A percentile compares a stretch with the other conserved stretches of the same genome.
These are phyloP conservation scores for Aciculosporium take DNA, from an alignment of 2,329 filamentous ascomycete genomes.

Conservation along the genomic window DNA sequence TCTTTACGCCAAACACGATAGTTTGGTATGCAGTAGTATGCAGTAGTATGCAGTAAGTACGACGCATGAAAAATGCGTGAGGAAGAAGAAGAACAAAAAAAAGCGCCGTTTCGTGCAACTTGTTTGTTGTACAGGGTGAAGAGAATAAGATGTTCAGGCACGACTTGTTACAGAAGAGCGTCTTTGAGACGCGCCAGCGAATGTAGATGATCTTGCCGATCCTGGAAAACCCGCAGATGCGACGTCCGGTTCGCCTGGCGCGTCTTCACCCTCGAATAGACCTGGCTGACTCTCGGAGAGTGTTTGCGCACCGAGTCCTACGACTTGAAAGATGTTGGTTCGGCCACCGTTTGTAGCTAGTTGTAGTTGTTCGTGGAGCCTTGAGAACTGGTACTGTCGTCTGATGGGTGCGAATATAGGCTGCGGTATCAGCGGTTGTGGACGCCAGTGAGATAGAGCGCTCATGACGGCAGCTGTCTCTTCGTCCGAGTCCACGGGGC, in stretches of 20 bases:
- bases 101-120: too few relatives aligned
- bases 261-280: conserved; percentile 36
- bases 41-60: background rate
- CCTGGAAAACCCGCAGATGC: conserved; percentile 23
- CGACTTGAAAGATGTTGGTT: conserved; percentile 50
- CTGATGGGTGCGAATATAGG: conserved; percentile 46
- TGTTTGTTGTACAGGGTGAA: background rate
- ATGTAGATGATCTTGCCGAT: conserved; percentile 30
- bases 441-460: conserved; percentile 60
- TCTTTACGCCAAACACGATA: too few relatives aligned
- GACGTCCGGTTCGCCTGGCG: conserved; percentile 42
- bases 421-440: conserved; percentile 61
- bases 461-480: conserved; percentile 83
- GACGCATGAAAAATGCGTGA: background rate
- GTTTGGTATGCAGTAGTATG: too few relatives aligned
- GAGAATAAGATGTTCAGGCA: conserved; percentile 19
- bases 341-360: conserved; percentile 52
- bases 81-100: background rate
- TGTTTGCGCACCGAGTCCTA: conserved; percentile 40
- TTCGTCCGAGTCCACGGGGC: conserved; percentile 84
- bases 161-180: conserved; percentile 33
- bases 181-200: conserved; percentile 29
- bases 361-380: conserved; percentile 50
- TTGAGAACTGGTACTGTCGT: conserved; percentile 46
- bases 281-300: conserved; percentile 35